Evolutionary conservation across 2,329 filamentous ascomycete genomes (phyloP).

Genomic region (Bipolaris oryzae): DNA sequence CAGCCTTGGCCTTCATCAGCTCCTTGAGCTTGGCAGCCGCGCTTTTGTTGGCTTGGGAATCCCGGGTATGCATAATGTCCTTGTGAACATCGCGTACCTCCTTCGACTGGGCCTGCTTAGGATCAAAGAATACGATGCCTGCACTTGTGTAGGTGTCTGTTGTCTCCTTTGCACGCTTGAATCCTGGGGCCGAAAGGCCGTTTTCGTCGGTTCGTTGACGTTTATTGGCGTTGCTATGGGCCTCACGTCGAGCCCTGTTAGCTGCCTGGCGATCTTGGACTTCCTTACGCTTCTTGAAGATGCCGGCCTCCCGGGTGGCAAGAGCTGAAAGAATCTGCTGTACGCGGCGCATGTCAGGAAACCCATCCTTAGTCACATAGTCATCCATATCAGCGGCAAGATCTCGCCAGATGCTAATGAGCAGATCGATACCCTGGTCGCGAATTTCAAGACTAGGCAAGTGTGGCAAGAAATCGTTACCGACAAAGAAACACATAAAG

Average conservation of each 20-base stretch:
- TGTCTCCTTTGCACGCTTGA: slow-evolving; percentile 45
- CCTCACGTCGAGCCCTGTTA: slow-evolving; percentile 63
- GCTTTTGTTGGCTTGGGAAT: slow-evolving; percentile 82
- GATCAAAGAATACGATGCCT: slow-evolving; percentile 46
- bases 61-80: slow-evolving; percentile 83
- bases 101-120: slow-evolving; percentile 46
- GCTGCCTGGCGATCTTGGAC: slow-evolving; percentile 83
- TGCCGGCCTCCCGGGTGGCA: slow-evolving; percentile 89
- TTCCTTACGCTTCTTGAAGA: slow-evolving; percentile 87
- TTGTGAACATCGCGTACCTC: slow-evolving; percentile 69
- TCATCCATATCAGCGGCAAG: slow-evolving; percentile 91
- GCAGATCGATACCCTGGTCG: slow-evolving; percentile 94
- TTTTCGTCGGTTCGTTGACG: slow-evolving; percentile 41
- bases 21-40: slow-evolving; percentile 82
- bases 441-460: slow-evolving; percentile 96
- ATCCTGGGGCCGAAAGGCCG: slow-evolving; percentile 28
- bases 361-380: slow-evolving; percentile 93
- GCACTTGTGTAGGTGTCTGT: slow-evolving; percentile 44
- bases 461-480: slow-evolving; percentile 97
- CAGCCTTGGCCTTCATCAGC: slow-evolving; percentile 65
- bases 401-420: slow-evolving; percentile 96
- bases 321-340: slow-evolving; percentile 88
- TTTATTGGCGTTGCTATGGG: slow-evolving; percentile 45
- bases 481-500: slow-evolving; percentile 98
- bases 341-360: slow-evolving; percentile 83